These are phyloP conservation scores for Myxozyma sirexii DNA, from an alignment of 805 yeast species.

Conservation along the genomic window DNA sequence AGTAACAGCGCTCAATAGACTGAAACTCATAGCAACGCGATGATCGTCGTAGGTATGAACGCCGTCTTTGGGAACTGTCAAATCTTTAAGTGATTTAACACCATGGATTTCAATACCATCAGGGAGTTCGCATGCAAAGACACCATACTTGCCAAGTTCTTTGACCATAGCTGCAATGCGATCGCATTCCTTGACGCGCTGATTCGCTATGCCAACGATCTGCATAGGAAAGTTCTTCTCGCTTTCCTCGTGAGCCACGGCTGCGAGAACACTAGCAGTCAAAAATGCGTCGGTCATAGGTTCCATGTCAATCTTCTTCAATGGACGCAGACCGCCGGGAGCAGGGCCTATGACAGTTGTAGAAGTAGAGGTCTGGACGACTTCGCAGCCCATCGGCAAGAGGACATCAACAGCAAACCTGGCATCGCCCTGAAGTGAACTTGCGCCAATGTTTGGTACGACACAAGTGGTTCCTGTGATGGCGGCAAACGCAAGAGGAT, in stretches of 20 bases:
- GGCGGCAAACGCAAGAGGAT: conserved; percentile 97
- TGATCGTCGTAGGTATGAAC: conserved; percentile 89
- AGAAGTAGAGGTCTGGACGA: conserved; percentile 76
- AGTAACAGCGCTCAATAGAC: conserved; percentile 77
- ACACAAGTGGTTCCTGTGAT: conserved; percentile 91
- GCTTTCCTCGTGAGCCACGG: conserved; percentile 60
- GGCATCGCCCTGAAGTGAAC: conserved; percentile 96
- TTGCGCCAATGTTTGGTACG: conserved; percentile 88
- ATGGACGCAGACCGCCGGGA: conserved; percentile 65
- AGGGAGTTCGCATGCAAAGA: conserved; percentile 75
- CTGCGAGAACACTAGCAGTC: conserved; percentile 96
- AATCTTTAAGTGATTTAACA: conserved; percentile 43
- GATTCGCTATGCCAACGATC: conserved; percentile 95
- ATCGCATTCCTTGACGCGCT: conserved; percentile 96
- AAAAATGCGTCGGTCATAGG: conserved; percentile 99
- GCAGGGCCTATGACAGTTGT: conserved; percentile 94
- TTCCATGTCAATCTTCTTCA: conserved; percentile 89
- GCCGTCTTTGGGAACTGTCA: conserved; percentile 66
- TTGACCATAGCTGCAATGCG: conserved; percentile 93
- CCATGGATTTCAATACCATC: conserved; percentile 93
- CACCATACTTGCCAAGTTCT: conserved; percentile 89
- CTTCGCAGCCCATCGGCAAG: conserved; percentile 92
- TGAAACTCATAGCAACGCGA: conserved; percentile 97
- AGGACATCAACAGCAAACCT: conserved; percentile 92
- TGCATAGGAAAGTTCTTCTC: conserved; percentile 58